phyloP scores from a whole-genome alignment of 2,329 filamentous ascomycete genomes.

The Blastomyces percursus region DNA sequence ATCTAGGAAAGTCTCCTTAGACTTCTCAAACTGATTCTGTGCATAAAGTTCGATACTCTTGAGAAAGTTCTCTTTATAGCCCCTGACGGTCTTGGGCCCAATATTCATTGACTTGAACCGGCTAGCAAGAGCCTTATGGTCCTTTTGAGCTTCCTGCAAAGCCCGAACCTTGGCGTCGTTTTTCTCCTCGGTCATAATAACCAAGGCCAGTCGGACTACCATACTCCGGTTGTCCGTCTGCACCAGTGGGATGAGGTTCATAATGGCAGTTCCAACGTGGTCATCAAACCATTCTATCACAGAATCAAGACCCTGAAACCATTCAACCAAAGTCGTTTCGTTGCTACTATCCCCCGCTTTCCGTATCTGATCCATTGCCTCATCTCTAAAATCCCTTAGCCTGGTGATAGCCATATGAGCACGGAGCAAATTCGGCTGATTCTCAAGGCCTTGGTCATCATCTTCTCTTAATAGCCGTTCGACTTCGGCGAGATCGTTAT shows the following conservation, averaged over 20 bases:
- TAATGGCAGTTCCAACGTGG: slow-evolving; percentile 75
- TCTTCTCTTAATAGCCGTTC: slow-evolving; percentile 73
- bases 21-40: slow-evolving; percentile 60
- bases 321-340: slow-evolving; percentile 75
- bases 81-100: slow-evolving; percentile 79
- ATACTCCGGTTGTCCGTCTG: slow-evolving; percentile 77
- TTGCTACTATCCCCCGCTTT: slow-evolving; percentile 61
- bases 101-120: slow-evolving; percentile 93
- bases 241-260: slow-evolving; percentile 81
- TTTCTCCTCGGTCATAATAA: slow-evolving; percentile 93
- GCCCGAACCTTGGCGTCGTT: slow-evolving; percentile 86
- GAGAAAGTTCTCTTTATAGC: slow-evolving; percentile 94
- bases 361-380: slow-evolving; percentile 92
- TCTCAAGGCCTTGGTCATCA: slow-evolving; percentile 76
- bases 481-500: slow-evolving; percentile 61
- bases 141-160: slow-evolving; percentile 84
- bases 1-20: slow-evolving; percentile 64
- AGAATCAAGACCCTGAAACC: slow-evolving; percentile 76
- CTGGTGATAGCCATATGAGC: slow-evolving; percentile 88
- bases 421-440: slow-evolving; percentile 81
- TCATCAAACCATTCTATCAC: slow-evolving; percentile 93
- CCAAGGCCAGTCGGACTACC: slow-evolving; percentile 79
- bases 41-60: slow-evolving; percentile 65
- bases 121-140: slow-evolving; percentile 87
- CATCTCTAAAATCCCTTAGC: slow-evolving; percentile 85